A percentile compares a stretch with the other conserved stretches of the same genome.
phyloP scores from a whole-genome alignment of 257 asterid genomes.

The Cinchona pubescens region DNA sequence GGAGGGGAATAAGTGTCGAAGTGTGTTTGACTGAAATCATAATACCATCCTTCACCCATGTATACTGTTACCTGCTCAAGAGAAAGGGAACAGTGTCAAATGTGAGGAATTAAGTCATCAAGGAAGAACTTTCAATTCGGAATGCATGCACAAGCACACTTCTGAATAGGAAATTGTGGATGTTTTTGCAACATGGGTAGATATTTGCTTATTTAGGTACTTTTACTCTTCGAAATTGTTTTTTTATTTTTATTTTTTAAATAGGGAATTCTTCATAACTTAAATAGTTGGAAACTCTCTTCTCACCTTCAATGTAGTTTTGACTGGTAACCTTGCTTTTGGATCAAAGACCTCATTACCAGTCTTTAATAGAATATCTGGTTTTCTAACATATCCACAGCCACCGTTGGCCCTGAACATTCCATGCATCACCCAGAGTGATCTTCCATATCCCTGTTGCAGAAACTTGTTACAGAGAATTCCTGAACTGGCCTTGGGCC shows the following conservation, averaged over 20 bases:
- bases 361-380: constrained; percentile 57
- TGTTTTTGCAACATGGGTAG: not conserved
- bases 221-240: not conserved
- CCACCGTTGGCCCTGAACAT: constrained; percentile 91
- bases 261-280: not conserved
- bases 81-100: constrained; percentile 12
- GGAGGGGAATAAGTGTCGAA: constrained; percentile 88
- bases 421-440: constrained; percentile 95
- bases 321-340: constrained; percentile 44
- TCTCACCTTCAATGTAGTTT: constrained; percentile 71
- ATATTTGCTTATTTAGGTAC: not conserved
- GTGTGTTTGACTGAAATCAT: constrained; percentile 65
- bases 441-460: constrained; percentile 83
- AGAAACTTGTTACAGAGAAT: constrained; percentile 12
- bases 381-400: constrained; percentile 87
- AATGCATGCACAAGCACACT: not conserved
- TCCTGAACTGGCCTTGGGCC: not conserved
- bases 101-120: not conserved
- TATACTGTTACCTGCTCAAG: constrained; percentile 65
- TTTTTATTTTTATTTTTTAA: too few relatives aligned
- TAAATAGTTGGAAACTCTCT: constrained; percentile 1
- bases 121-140: not conserved
- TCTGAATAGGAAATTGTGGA: not conserved
- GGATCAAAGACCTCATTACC: constrained; percentile 64
- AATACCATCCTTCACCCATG: constrained; percentile 97